These are phyloP conservation scores for Diatrype stigma DNA, from an alignment of 2,329 filamentous ascomycete species.

Conservation along the genomic window DNA sequence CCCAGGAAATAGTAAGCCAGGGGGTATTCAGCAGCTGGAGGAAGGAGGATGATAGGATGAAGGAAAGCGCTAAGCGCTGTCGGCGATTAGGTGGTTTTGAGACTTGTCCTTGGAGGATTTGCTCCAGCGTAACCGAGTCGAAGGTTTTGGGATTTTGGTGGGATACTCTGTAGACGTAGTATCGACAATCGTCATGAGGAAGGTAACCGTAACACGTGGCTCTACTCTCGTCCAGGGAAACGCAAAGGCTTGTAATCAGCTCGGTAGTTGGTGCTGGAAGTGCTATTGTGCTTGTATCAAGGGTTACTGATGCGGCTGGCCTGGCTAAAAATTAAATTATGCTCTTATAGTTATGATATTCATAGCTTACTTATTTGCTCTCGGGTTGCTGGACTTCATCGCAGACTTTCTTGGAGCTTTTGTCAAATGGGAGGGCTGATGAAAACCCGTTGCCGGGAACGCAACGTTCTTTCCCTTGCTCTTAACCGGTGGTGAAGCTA, in stretches of 20 bases:
- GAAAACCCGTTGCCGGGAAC: too few relatives aligned
- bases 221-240: constrained; percentile 1
- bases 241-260: constrained; percentile 8
- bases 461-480: too few relatives aligned
- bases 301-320: background rate
- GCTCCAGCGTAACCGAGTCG: constrained; percentile 9
- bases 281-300: background rate
- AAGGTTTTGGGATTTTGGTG: background rate
- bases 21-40: constrained; percentile 21
- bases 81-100: constrained; percentile 8
- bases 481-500: too few relatives aligned
- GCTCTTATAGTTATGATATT: too few relatives aligned
- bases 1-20: constrained; percentile 15
- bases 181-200: constrained; percentile 10
- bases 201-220: constrained; percentile 13
- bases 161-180: constrained; percentile 13
- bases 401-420: too few relatives aligned
- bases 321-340: too few relatives aligned
- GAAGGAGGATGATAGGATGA: constrained; percentile 22
- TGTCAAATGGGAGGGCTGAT: too few relatives aligned
- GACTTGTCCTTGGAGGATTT: constrained; percentile 9
- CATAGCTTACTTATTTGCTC: too few relatives aligned
- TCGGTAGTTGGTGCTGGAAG: background rate
- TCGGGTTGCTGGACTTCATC: too few relatives aligned
- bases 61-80: constrained; percentile 17